Base-by-base conservation (phyloP, 176 grass and related monocot genomes). In the Cenchrus purpureus region DNA sequence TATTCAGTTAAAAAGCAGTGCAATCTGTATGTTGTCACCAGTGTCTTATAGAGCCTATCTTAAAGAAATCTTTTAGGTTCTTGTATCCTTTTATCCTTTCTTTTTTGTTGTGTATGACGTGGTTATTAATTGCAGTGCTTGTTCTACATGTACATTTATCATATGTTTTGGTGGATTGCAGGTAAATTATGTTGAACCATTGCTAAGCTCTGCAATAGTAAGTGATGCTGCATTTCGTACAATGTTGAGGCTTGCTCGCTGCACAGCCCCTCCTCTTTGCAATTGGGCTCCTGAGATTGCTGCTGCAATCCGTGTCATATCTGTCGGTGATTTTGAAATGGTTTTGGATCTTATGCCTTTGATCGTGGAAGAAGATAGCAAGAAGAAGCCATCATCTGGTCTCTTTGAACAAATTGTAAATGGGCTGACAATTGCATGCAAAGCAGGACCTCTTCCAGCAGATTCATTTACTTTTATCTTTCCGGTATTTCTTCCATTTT, bases 381-480 rank as follows among this genome's bases (percentile, higher is more conserved):
- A 86, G 49, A 93, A 90, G 83, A 74, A 79, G 62, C 50, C 83
- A 45, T 78, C 93, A 28, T 74, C 81, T 83, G 85, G 93, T 64
- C 81, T 98, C 58, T 95, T 95, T 76, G 96, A 94, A 80, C 88
- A 90, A 95, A 89, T 98, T 72, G 89, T 98, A 61, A 89, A 65
- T 79, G 96, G 89, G 20, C 28, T 98, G 77, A 89, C 44, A 81
- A 76, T 92, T 79, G 94, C 96, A 71, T 98, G 96, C 81, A 94
- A 92, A 87, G 46, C 69, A 10, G 93, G 91, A 61, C 89, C 96
- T 49, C 93, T 98, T 92, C 96, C 96, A 67, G 93, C 96, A 67
- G 96, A 98, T 94, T 90, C 96, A 45, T 98, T 98, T 89, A 95
- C 96, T 75, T 98, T 98, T 67, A 51, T 98, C 25, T 98, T 98